Base-by-base conservation (phyloP, 305 asterid genomes). In the Ajuga reptans region DNA sequence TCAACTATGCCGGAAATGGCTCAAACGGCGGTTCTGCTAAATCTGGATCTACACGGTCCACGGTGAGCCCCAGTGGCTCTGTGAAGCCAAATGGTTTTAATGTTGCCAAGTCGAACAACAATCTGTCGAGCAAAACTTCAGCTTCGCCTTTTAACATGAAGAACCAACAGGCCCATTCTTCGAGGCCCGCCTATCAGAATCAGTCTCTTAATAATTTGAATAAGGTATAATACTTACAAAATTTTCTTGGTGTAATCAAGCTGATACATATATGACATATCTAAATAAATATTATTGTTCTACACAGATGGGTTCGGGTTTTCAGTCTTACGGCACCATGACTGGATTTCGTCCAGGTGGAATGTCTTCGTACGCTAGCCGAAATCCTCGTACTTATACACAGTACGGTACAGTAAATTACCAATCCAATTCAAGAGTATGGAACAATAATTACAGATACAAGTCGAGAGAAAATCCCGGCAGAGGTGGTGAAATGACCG, bases 401-500 rank as follows among this genome's bases (percentile, higher is more conserved):
- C 83, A 79, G 24, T 78, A 74, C 60, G 77, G 82, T 68, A 73
- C 85, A 0, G 50, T 66, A 57, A 84, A 76, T 76, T 82, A 82
- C 77, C 86, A 71, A 41, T 37, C 81, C 33, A 81, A 76, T 71
- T 79, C 60, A 63, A 79, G 88, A 68, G 58, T 17, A 41, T 87
- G 86, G 91, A 78, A 78, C 77, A 71, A 68, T 67, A 85, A 80
- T 63, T 72, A 82, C 64, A 76, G 78, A 74, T 65, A 62, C 75
- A 82, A 77, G 74, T 58, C 87, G 5, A 77, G 83, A 72, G 88
- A 76, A 39, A 78, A 75, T 50, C 72, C 69, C 37, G 74, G 76
- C 82, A 82, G 81, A 72, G 76, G 78, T 60, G 91, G 91, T 59
- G 85, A 81, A 58, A 27, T 34, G 58, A 88, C 81, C 55, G 97